Evolutionary conservation across 768 basidiomycete genomes (phyloP).

Genomic region (Amanita jacksonii): DNA sequence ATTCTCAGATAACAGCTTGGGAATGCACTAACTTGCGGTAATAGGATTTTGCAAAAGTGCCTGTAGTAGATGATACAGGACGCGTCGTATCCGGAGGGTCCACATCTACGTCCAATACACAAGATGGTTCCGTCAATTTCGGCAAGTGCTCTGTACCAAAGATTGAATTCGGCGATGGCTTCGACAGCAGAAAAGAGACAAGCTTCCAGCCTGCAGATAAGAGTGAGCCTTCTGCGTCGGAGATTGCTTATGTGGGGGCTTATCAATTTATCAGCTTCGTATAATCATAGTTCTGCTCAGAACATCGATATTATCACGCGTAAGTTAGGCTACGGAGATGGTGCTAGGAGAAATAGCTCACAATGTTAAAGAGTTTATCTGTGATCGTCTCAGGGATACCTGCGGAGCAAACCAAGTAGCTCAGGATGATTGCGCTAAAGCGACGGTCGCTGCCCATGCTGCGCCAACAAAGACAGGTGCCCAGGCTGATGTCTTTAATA

Average conservation of each 20-base stretch:
- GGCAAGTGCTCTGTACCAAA: conserved; percentile 43
- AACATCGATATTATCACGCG: conserved; percentile 50
- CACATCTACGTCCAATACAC: conserved; percentile 9
- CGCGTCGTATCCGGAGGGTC: conserved; percentile 20
- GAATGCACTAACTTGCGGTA: neutral
- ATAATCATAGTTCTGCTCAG: conserved; percentile 49
- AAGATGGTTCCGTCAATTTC: conserved; percentile 17
- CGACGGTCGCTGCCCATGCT: conserved; percentile 31
- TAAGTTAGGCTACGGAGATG: conserved; percentile 11
- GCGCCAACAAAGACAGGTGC: conserved; percentile 34
- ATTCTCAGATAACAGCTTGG: neutral
- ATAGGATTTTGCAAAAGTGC: neutral
- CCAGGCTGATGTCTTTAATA: conserved; percentile 58
- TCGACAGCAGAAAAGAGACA: conserved; percentile 45
- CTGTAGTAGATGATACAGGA: no score
- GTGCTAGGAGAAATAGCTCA: conserved; percentile 2
- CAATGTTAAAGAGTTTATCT: conserved; percentile 31
- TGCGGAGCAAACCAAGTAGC: conserved; percentile 48
- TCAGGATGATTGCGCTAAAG: conserved; percentile 35
- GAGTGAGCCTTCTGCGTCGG: conserved; percentile 18
- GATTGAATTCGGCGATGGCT: conserved; percentile 46
- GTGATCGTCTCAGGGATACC: conserved; percentile 41
- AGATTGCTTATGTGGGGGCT: neutral
- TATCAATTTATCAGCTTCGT: conserved; percentile 24
- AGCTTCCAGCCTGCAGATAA: conserved; percentile 42